These are phyloP conservation scores for Aspergillus campestris DNA, from an alignment of 495 filamentous ascomycete genomes.

Conservation along the genomic window DNA sequence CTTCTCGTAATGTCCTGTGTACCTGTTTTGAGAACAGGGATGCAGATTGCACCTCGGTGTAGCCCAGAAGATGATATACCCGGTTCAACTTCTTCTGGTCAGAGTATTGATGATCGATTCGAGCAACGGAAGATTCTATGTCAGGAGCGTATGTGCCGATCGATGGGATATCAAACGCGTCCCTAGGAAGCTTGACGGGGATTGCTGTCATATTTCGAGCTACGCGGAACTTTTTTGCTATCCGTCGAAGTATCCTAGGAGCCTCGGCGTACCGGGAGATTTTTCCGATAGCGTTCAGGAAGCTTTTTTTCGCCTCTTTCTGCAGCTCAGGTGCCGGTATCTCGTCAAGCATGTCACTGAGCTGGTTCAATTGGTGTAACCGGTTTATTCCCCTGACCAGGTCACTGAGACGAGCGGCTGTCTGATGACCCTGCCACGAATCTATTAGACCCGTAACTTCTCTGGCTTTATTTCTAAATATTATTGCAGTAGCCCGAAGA, in stretches of 20 bases:
- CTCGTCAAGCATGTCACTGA: neutral
- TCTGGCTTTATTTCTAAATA: constrained; percentile 9
- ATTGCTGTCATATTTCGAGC: constrained; percentile 1
- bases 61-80: constrained; percentile 10
- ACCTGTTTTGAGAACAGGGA: constrained; percentile 9
- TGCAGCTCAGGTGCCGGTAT: constrained; percentile 1
- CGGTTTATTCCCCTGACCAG: constrained; percentile 5
- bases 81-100: constrained; percentile 9
- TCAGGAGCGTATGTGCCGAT: neutral
- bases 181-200: constrained; percentile 3
- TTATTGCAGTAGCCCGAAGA: constrained; percentile 5
- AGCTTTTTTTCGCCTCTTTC: neutral
- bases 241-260: constrained; percentile 1
- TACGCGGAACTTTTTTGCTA: constrained; percentile 1
- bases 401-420: neutral
- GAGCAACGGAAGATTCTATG: constrained; percentile 10
- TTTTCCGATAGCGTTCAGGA: constrained; percentile 4
- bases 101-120: constrained; percentile 9
- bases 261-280: constrained; percentile 5
- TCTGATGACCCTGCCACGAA: constrained; percentile 4
- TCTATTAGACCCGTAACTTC: constrained; percentile 5
- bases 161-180: neutral
- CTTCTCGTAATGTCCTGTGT: constrained; percentile 10
- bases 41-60: constrained; percentile 8
- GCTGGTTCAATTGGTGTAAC: constrained; percentile 1